These are phyloP conservation scores for Magnusiomyces magnusii DNA, from an alignment of 1,139 yeast species.

Conservation along the genomic window DNA sequence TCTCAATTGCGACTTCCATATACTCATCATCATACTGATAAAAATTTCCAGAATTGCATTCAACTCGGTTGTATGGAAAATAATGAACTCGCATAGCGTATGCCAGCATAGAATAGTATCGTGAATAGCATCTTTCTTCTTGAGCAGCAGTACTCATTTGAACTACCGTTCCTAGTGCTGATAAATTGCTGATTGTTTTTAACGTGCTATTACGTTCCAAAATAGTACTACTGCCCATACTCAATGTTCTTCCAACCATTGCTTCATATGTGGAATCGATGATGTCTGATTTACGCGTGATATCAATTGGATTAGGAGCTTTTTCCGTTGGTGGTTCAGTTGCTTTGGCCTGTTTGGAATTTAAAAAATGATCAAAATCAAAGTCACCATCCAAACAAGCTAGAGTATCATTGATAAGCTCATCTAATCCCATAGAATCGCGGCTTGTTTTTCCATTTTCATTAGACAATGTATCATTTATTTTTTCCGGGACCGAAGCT, in stretches of 20 bases:
- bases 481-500: background rate
- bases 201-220: background rate
- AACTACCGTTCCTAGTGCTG: background rate
- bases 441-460: background rate
- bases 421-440: background rate
- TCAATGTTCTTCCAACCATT: background rate
- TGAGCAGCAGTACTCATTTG: background rate
- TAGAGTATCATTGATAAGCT: background rate
- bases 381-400: background rate
- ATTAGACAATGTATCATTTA: background rate
- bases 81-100: constrained; percentile 4
- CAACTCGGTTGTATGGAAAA: background rate
- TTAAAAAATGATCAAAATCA: background rate
- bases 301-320: background rate
- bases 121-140: background rate
- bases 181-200: background rate
- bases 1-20: background rate
- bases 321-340: background rate
- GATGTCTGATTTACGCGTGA: background rate
- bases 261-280: background rate
- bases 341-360: background rate
- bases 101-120: constrained; percentile 6
- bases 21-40: background rate
- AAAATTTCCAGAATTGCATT: background rate
- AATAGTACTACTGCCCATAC: background rate